These are phyloP conservation scores for Chimonanthus praecox DNA, from an alignment of 164 flowering plant species.

Conservation along the genomic window DNA sequence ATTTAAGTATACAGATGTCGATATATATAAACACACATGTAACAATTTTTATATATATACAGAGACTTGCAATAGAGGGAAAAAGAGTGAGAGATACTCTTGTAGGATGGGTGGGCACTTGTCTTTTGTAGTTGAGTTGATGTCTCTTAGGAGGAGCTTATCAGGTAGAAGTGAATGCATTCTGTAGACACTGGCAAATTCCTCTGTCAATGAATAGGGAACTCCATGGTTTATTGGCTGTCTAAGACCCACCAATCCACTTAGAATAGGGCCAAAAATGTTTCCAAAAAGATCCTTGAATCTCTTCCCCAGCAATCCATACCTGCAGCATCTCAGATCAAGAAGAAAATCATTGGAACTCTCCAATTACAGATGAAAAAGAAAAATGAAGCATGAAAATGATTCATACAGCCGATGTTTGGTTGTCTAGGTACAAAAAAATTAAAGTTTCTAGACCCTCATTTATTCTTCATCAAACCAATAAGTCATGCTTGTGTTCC, in stretches of 20 bases:
- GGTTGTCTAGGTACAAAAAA: no score
- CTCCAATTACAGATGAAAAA: no score
- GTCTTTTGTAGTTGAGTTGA: constrained; percentile 21
- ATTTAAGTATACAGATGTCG: background rate
- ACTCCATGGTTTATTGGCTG: constrained; percentile 41
- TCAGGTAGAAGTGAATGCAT: constrained; percentile 75
- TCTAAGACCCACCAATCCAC: constrained; percentile 34
- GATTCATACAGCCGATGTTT: no score
- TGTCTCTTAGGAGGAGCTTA: constrained; percentile 26
- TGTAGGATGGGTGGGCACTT: constrained; percentile 24
- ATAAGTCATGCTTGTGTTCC: no score
- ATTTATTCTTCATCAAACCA: no score
- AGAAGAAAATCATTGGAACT: no score
- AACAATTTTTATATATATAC: background rate
- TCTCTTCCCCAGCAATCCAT: constrained; percentile 43
- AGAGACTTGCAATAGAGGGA: background rate
- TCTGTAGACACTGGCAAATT: constrained; percentile 55
- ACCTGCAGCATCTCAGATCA: constrained; percentile 19
- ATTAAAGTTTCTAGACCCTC: no score
- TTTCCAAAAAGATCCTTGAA: constrained; percentile 41
- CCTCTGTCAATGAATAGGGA: constrained; percentile 65
- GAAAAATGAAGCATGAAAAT: no score
- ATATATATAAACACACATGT: background rate
- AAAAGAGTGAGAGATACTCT: constrained; percentile 15
- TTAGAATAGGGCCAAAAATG: constrained; percentile 15